Conservation (phyloP, 2,329 filamentous ascomycete genomes). For the Phoma sp. region DNA sequence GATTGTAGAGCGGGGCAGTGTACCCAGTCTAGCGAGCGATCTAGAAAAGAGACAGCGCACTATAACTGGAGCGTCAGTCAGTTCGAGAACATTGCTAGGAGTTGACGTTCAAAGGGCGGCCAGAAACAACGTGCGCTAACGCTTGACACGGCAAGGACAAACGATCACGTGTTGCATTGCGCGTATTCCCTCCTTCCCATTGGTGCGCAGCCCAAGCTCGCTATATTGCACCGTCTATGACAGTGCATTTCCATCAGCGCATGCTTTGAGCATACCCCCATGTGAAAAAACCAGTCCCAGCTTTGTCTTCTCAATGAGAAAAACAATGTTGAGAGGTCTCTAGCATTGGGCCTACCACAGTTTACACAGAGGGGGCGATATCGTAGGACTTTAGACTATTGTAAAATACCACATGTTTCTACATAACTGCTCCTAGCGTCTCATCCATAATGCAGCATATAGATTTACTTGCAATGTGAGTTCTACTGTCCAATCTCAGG, state of each 20-base stretch:
- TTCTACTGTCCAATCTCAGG: background rate
- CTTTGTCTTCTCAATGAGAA: too few relatives aligned
- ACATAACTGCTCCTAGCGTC: too few relatives aligned
- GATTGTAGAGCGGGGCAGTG: background rate
- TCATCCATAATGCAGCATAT: too few relatives aligned
- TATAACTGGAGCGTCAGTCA: background rate
- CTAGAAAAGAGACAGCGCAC: background rate
- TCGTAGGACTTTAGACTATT: too few relatives aligned
- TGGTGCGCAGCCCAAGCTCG: too few relatives aligned
- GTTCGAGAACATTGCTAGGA: constrained; percentile 9
- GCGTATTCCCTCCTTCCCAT: background rate
- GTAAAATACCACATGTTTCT: too few relatives aligned
- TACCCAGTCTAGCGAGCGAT: background rate
- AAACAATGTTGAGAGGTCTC: too few relatives aligned
- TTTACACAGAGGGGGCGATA: too few relatives aligned
- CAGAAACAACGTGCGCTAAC: background rate
- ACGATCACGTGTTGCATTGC: constrained; percentile 3
- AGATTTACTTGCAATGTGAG: background rate
- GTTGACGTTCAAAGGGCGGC: background rate
- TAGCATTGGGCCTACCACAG: too few relatives aligned
- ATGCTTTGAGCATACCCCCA: too few relatives aligned
- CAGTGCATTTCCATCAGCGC: background rate
- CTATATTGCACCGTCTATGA: background rate
- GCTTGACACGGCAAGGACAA: background rate
- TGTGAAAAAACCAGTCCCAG: too few relatives aligned